Percentiles rank a stretch among this genome's conserved stretches.
Evolutionary conservation across 495 filamentous ascomycete genomes (phyloP).

Genomic region (Poronia punctata): DNA sequence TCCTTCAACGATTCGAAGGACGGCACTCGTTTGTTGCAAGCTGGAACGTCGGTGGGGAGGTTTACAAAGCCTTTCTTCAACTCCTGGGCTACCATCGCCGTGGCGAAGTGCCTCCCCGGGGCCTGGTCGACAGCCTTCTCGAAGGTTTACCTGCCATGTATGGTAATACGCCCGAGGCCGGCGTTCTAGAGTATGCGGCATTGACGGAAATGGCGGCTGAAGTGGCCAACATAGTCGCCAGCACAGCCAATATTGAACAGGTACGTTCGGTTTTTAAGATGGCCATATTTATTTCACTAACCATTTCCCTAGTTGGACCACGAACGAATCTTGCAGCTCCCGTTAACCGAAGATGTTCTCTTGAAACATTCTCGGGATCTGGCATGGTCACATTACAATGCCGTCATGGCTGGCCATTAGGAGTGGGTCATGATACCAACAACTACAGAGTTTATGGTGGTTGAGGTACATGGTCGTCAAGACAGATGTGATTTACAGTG

Average conservation of each 20-base stretch:
- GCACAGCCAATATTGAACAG: slow-evolving; percentile 47
- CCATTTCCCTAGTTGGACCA: slow-evolving; percentile 27
- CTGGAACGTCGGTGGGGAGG: slow-evolving; percentile 72
- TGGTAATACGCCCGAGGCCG: slow-evolving; percentile 43
- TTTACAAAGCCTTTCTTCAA: slow-evolving; percentile 76
- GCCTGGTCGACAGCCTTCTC: slow-evolving; percentile 51
- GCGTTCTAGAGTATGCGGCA: slow-evolving; percentile 48
- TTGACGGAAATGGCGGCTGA: slow-evolving; percentile 75
- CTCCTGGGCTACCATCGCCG: slow-evolving; percentile 39
- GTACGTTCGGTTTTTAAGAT: slow-evolving; percentile 27
- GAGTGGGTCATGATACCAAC: not conserved
- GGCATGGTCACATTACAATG: slow-evolving; percentile 57
- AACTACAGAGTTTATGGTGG: no score
- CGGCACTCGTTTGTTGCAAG: slow-evolving; percentile 35
- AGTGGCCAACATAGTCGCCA: slow-evolving; percentile 55
- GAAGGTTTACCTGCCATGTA: slow-evolving; percentile 58
- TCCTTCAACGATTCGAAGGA: slow-evolving; percentile 61
- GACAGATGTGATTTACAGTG: no score
- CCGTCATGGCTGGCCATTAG: slow-evolving; percentile 19
- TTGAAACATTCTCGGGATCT: slow-evolving; percentile 61
- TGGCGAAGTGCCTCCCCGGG: slow-evolving; percentile 27
- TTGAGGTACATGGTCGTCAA: no score
- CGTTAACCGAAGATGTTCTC: slow-evolving; percentile 64
- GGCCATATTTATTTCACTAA: slow-evolving; percentile 7
- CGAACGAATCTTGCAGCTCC: slow-evolving; percentile 54